Evolutionary conservation across 495 filamentous ascomycete genomes (phyloP).

Genomic region (Xylaria sp.): DNA sequence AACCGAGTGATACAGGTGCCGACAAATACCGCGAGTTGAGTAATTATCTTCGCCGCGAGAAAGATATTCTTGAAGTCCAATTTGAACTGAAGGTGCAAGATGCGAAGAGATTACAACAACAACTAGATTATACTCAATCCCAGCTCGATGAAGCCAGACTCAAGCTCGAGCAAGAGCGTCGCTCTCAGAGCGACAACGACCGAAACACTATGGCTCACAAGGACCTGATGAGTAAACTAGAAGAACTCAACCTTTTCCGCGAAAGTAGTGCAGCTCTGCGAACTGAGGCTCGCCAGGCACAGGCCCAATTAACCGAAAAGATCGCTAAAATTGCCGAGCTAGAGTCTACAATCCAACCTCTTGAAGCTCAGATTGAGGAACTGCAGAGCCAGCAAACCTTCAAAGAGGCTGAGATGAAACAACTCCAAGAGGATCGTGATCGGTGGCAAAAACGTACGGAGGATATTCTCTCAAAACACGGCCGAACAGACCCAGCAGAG

Average conservation of each 20-base stretch:
- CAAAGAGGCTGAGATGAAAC: constrained; percentile 82
- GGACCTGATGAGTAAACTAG: constrained; percentile 89
- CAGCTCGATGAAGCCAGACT: constrained; percentile 86
- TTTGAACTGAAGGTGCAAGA: constrained; percentile 88
- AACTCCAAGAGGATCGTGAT: constrained; percentile 86
- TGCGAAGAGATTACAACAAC: constrained; percentile 83
- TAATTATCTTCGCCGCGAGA: constrained; percentile 89
- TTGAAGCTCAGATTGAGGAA: constrained; percentile 78
- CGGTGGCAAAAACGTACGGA: constrained; percentile 92
- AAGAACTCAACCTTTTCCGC: constrained; percentile 91
- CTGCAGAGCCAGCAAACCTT: constrained; percentile 79
- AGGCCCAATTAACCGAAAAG: constrained; percentile 76
- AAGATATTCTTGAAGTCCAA: constrained; percentile 96
- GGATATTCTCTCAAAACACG: constrained; percentile 93
- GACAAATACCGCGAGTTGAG: constrained; percentile 85
- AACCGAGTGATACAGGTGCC: constrained; percentile 46
- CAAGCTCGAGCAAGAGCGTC: constrained; percentile 86
- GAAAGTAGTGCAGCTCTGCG: constrained; percentile 91
- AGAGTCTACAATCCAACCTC: constrained; percentile 76
- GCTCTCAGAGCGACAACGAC: constrained; percentile 73
- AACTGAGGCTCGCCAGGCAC: constrained; percentile 80
- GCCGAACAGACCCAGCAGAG: constrained; percentile 91
- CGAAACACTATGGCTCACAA: constrained; percentile 76
- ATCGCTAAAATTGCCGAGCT: constrained; percentile 75
- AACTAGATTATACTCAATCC: constrained; percentile 82